Evolutionary conservation across 2,329 filamentous ascomycete species (phyloP).

Genomic region (Colletotrichum trifolii): DNA sequence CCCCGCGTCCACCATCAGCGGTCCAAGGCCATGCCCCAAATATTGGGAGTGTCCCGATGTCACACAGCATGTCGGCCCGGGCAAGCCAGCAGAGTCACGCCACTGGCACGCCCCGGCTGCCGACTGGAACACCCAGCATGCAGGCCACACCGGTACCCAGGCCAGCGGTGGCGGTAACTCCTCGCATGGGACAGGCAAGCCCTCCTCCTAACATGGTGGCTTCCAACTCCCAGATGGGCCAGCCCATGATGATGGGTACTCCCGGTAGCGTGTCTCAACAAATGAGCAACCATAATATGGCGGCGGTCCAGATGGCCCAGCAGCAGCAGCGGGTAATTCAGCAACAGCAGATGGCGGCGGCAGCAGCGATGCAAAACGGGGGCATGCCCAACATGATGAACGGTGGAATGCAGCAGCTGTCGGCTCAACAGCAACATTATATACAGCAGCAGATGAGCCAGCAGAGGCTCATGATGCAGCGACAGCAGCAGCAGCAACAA

Average conservation of each 20-base stretch:
- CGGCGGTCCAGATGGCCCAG: conserved; percentile 58
- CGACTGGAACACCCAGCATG: conserved; percentile 70
- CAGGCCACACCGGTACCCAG: conserved; percentile 69
- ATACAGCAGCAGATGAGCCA: conserved; percentile 41
- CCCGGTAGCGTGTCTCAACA: conserved; percentile 46
- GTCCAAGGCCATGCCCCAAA: conserved; percentile 69
- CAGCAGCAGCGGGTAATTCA: conserved; percentile 60
- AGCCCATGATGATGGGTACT: conserved; percentile 60
- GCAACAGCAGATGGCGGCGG: conserved; percentile 51
- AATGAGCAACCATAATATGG: conserved; percentile 53
- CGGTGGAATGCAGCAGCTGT: conserved; percentile 48
- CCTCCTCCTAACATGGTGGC: conserved; percentile 70
- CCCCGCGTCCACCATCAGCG: conserved; percentile 73
- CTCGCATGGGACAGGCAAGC: conserved; percentile 72
- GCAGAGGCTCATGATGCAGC: conserved; percentile 36
- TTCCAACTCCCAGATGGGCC: conserved; percentile 65
- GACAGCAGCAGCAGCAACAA: conserved; percentile 50
- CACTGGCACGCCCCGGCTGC: conserved; percentile 71
- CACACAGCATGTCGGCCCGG: conserved; percentile 71
- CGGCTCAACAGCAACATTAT: conserved; percentile 32
- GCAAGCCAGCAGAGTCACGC: conserved; percentile 75
- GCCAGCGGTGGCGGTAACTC: conserved; percentile 64
- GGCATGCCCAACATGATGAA: conserved; percentile 45
- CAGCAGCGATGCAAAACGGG: conserved; percentile 50
- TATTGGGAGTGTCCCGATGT: conserved; percentile 63